A percentile compares a stretch with the other conserved stretches of the same genome.
These are phyloP conservation scores for Adenanthera pavonina DNA, from an alignment of 306 rosid genomes.

Conservation along the genomic window DNA sequence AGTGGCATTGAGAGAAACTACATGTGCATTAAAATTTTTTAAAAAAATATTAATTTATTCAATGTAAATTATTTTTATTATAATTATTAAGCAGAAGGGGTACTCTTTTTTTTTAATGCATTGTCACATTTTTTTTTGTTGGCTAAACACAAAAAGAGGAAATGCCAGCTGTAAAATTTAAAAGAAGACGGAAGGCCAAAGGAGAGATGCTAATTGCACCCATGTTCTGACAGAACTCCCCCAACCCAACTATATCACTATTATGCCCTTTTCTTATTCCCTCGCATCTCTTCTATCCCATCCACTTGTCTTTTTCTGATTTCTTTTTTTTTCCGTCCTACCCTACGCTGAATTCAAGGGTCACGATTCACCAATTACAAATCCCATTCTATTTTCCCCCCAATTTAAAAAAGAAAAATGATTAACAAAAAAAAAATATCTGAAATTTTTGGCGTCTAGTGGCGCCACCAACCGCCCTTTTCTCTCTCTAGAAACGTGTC, in stretches of 20 bases:
- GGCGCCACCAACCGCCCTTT: background rate
- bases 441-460: background rate
- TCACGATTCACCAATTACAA: background rate
- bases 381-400: background rate
- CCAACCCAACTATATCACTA: background rate
- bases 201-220: background rate
- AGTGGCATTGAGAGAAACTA: too few species aligned
- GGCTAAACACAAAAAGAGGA: too few species aligned
- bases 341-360: background rate
- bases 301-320: background rate
- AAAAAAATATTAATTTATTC: too few species aligned
- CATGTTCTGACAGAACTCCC: background rate
- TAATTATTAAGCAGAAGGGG: too few species aligned
- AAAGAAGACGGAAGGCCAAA: too few species aligned
- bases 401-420: background rate
- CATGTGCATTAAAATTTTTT: too few species aligned
- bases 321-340: background rate
- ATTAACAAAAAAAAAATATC: background rate
- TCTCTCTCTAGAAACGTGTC: slow-evolving; percentile 1
- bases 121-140: too few species aligned
- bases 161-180: too few species aligned
- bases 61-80: too few species aligned
- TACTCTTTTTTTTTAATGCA: too few species aligned
- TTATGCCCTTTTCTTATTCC: too few species aligned
- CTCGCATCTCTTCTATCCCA: background rate